Base-by-base conservation (phyloP, 1,284 basidiomycete species). In the Fomitiporia mediterranea region DNA sequence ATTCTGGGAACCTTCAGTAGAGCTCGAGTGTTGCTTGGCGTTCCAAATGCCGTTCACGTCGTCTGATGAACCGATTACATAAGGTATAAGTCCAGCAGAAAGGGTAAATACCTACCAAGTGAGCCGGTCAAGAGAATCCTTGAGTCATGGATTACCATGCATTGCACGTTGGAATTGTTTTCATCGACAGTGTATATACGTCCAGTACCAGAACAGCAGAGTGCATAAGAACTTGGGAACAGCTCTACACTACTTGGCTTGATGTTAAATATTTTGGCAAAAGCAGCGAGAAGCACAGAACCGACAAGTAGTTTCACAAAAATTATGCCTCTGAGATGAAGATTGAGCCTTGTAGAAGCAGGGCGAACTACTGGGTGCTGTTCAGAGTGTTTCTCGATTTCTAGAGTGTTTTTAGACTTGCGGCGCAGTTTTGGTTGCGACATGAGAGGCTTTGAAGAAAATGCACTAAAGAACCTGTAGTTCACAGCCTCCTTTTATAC, bases 181-280 rank as follows among this genome's bases (percentile, higher is more conserved):
- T 68, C 67, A 64, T 88, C 82, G 15, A 86, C 82, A 9, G 82
- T 84, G 60, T 86, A 85, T 49, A 88, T 75, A 38, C 71, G 70
- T 42, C 72, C 61, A 23, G 74, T 74, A 21, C 76, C 69, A 47
- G 64, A 72, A 23, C 84, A 81, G 66, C 86, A 89, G 11, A 89
- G 62, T 2, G 79, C 82, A 63, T 86, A 87, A 0, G 70, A 62
- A 11, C 67, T 61, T 9, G 65, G 61, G 15, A 56, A 49, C 15
- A 40, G 5, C 4, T n/a, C 23, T 11, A 8, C 40, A 5, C 11
- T 34, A n/a, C n/a, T n/a, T 4, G 39, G 21, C 13, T 15, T 34
- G 40, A 8, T 46, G 15, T n/a, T 9, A 15, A 23, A 39, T 23
- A 50, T 23, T 49, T 32, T 38, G 4, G 49, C 39, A 21, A 34